Evolutionary conservation across 129 eudicot species (phyloP).

Genomic region (Deinandra increscens): DNA sequence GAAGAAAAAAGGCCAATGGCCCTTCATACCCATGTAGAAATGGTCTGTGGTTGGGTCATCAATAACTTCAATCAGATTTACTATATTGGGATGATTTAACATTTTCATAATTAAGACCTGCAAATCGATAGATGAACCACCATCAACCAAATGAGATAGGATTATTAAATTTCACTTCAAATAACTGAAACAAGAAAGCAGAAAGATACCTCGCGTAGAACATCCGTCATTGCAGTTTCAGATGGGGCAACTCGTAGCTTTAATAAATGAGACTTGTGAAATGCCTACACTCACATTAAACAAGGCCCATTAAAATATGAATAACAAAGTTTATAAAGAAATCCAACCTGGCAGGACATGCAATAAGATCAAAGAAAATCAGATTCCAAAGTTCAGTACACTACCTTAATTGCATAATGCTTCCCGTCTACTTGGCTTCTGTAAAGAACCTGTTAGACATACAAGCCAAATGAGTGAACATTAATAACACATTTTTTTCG

Average conservation of each 20-base stretch:
- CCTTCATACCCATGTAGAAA: slow-evolving; percentile 87
- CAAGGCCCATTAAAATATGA: too few species aligned
- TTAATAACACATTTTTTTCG: neutral
- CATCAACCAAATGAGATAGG: slow-evolving; percentile 1
- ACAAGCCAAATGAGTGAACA: neutral
- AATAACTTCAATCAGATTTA: slow-evolving; percentile 88
- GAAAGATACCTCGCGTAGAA: slow-evolving; percentile 73
- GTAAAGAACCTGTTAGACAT: slow-evolving; percentile 71
- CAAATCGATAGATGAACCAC: slow-evolving; percentile 12
- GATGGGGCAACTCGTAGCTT: slow-evolving; percentile 90
- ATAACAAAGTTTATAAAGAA: neutral
- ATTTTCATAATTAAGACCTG: slow-evolving; percentile 97
- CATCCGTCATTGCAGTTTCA: slow-evolving; percentile 96
- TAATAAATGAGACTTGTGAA: slow-evolving; percentile 90
- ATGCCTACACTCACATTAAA: slow-evolving; percentile 52
- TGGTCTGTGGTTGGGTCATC: slow-evolving; percentile 93
- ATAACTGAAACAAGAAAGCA: neutral
- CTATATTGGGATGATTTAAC: slow-evolving; percentile 89
- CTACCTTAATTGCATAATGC: slow-evolving; percentile 95
- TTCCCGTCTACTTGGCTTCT: slow-evolving; percentile 73
- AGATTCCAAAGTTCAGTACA: neutral
- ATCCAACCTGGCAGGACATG: neutral
- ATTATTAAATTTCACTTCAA: neutral
- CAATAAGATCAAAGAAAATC: neutral
- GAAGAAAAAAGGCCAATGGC: slow-evolving; percentile 18